Conservation (phyloP, 768 basidiomycete species). For the Boletus sp. region DNA sequence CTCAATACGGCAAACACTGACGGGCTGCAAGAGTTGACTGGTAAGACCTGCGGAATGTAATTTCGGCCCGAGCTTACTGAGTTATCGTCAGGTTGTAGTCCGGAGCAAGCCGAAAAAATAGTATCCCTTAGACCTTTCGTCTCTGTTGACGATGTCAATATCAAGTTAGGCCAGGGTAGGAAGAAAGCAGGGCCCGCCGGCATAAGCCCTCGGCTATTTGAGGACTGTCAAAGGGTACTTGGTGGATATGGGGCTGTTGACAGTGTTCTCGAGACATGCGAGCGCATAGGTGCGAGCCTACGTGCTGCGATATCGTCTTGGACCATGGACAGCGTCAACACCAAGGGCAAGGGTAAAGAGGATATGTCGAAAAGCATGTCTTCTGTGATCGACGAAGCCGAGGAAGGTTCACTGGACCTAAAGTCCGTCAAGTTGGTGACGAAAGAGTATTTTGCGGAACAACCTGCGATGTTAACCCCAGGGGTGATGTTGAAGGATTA, state of each 20-base stretch:
- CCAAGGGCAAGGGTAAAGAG: constrained; percentile 41
- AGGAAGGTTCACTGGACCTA: constrained; percentile 65
- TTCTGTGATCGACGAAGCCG: constrained; percentile 36
- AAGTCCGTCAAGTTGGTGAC: constrained; percentile 43
- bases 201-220: constrained; percentile 86
- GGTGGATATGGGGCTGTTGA: constrained; percentile 87
- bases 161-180: constrained; percentile 79
- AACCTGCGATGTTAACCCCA: constrained; percentile 67
- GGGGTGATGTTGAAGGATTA: constrained; percentile 90
- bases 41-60: constrained; percentile 37
- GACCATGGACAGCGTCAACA: constrained; percentile 40
- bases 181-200: constrained; percentile 82
- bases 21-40: constrained; percentile 72
- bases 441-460: constrained; percentile 68
- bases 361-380: constrained; percentile 22
- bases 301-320: constrained; percentile 77
- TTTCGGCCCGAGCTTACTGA: constrained; percentile 3
- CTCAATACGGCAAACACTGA: constrained; percentile 63
- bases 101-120: constrained; percentile 78
- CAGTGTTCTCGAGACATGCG: constrained; percentile 83
- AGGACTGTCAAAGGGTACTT: constrained; percentile 85
- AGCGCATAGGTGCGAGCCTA: constrained; percentile 76
- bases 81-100: constrained; percentile 59
- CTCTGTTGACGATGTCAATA: constrained; percentile 70
- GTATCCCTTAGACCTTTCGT: constrained; percentile 76